phyloP scores from a whole-genome alignment of 768 basidiomycete genomes.

The Gymnopilus junonius region DNA sequence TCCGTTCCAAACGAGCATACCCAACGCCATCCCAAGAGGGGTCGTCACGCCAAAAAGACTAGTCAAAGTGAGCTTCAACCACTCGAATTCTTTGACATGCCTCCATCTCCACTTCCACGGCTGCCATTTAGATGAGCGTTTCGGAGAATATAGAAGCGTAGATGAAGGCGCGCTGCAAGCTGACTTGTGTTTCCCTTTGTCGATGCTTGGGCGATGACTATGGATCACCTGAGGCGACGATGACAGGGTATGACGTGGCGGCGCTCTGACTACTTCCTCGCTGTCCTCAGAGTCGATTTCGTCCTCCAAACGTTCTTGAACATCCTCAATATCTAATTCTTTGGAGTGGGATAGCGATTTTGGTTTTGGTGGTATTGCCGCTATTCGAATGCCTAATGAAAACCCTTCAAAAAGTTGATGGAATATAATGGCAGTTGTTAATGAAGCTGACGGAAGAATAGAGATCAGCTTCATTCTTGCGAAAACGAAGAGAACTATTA shows the following conservation, averaged over 20 bases:
- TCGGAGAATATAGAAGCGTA: not conserved
- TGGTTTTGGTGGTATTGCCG: constrained; percentile 57
- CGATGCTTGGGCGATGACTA: not conserved
- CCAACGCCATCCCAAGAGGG: constrained; percentile 67
- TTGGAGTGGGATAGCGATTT: not conserved
- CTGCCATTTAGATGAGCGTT: not conserved
- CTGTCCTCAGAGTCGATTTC: not conserved
- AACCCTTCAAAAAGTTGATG: constrained; percentile 88
- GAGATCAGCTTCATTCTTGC: not conserved
- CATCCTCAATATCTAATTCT: not conserved
- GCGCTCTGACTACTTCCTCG: not conserved
- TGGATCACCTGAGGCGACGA: not conserved
- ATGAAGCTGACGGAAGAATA: constrained; percentile 51
- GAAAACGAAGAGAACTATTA: not conserved
- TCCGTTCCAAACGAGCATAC: constrained; percentile 47
- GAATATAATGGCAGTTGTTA: constrained; percentile 76
- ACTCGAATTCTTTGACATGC: constrained; percentile 20
- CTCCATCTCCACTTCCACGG: constrained; percentile 5
- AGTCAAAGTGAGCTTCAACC: constrained; percentile 59
- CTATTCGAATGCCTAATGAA: constrained; percentile 81
- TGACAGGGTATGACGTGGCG: not conserved
- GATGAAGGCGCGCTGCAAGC: not conserved
- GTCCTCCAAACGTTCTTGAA: not conserved
- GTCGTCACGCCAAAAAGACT: constrained; percentile 76
- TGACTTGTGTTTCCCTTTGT: not conserved